Conservation (phyloP, 1,284 basidiomycete genomes). For the Ganoderma meredithae region DNA sequence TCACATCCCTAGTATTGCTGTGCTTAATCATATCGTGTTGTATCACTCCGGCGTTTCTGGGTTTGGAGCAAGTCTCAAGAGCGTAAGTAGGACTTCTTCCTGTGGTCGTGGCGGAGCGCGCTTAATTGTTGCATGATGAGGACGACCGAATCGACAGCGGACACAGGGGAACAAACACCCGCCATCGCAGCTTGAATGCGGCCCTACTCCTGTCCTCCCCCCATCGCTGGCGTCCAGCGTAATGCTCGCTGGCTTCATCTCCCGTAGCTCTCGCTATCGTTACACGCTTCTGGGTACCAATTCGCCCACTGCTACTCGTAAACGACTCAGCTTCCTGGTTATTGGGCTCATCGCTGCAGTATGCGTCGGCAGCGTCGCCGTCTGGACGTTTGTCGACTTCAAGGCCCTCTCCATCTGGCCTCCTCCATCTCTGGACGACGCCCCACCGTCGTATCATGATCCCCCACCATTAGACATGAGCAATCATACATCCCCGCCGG, state of each 20-base stretch:
- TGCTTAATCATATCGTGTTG: neutral
- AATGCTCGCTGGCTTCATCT: neutral
- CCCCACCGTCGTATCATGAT: neutral
- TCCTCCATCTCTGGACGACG: neutral
- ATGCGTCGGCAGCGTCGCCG: neutral
- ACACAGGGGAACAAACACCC: neutral
- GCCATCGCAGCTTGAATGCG: neutral
- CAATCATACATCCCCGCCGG: neutral
- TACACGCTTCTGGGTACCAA: neutral
- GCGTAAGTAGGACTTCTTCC: neutral
- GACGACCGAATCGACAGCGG: neutral
- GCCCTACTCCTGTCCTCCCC: neutral
- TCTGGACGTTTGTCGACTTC: conserved; percentile 6
- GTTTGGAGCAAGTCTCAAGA: no score
- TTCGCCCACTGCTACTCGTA: neutral
- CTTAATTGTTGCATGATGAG: neutral
- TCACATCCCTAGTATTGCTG: neutral
- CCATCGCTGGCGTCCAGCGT: neutral
- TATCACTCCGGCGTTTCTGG: neutral
- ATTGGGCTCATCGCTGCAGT: neutral
- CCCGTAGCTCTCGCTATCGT: conserved; percentile 1
- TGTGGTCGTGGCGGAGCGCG: neutral
- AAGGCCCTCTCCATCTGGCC: conserved; percentile 2
- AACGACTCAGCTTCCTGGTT: neutral
- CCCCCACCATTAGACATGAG: neutral